Conservation (phyloP, 2,329 filamentous ascomycete species). For the Monilinia polystroma region DNA sequence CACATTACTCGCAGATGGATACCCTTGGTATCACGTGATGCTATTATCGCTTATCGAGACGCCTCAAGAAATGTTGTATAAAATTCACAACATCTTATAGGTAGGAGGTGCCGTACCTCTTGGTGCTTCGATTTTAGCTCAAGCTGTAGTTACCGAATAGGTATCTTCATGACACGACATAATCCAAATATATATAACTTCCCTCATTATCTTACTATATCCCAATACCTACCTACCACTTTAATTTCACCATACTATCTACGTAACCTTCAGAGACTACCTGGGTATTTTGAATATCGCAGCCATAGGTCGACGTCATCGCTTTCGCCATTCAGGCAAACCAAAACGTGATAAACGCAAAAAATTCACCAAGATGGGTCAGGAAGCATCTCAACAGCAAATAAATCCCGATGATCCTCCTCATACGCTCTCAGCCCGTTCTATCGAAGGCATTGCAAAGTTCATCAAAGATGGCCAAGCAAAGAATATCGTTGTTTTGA, state of each 20-base stretch:
- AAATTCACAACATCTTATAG: too few species aligned
- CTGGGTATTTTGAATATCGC: too few species aligned
- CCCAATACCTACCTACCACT: too few species aligned
- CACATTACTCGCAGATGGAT: too few species aligned
- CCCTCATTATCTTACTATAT: too few species aligned
- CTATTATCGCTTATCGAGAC: background rate
- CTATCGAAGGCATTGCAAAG: conserved; percentile 72
- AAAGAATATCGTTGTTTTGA: conserved; percentile 79
- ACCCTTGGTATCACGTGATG: background rate
- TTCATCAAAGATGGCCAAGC: conserved; percentile 71
- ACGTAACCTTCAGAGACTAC: too few species aligned
- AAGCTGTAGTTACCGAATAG: too few species aligned
- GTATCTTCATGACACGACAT: too few species aligned
- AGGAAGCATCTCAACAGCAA: conserved; percentile 69
- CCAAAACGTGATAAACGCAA: conserved; percentile 18
- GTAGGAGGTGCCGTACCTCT: background rate
- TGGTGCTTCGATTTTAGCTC: too few species aligned
- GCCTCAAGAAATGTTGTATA: background rate
- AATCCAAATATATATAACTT: too few species aligned
- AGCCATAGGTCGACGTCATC: background rate
- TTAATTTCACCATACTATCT: too few species aligned
- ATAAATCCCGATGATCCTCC: conserved; percentile 63
- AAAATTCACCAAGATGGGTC: conserved; percentile 68
- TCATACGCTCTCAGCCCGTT: conserved; percentile 64
- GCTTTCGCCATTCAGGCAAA: background rate